Conservation (phyloP, 257 asterid genomes). For the Buddleja alternifolia region DNA sequence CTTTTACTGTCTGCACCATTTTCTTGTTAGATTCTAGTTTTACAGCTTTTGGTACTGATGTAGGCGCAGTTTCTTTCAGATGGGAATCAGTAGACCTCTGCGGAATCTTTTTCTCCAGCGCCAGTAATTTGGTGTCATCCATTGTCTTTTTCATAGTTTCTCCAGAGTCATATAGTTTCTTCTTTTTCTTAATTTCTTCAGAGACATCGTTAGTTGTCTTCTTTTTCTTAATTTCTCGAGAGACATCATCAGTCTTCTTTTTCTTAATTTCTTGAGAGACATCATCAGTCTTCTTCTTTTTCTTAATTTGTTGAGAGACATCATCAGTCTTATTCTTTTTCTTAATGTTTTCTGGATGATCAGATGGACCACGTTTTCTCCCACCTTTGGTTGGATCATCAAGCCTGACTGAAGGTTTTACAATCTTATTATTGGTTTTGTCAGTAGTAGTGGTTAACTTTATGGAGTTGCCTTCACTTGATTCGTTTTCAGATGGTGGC, state of each 20-base stretch:
- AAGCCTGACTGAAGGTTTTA: constrained; percentile 50
- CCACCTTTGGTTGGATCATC: constrained; percentile 80
- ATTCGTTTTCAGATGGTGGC: constrained; percentile 51
- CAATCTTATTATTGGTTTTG: constrained; percentile 49
- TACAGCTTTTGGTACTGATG: constrained; percentile 38
- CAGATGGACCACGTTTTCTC: constrained; percentile 72
- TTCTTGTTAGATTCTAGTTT: constrained; percentile 58
- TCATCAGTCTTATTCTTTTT: constrained; percentile 52
- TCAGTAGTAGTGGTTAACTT: constrained; percentile 35
- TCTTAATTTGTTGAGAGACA: too few species aligned
- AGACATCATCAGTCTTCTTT: constrained; percentile 30
- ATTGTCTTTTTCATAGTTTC: constrained; percentile 42
- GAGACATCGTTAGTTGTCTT: constrained; percentile 30
- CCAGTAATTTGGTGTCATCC: constrained; percentile 45
- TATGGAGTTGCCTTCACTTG: constrained; percentile 40
- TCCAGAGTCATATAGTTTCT: constrained; percentile 22
- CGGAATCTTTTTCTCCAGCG: constrained; percentile 57
- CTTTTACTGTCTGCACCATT: constrained; percentile 39
- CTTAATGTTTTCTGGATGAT: constrained; percentile 66
- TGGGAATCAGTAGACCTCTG: constrained; percentile 49
- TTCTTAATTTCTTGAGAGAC: constrained; percentile 40
- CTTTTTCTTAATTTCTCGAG: constrained; percentile 42
- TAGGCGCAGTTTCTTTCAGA: constrained; percentile 38
- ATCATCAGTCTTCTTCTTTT: constrained; percentile 48
- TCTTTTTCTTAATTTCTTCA: constrained; percentile 38